Conservation (phyloP, 169 alveolate species). For the Neospora caninum region DNA sequence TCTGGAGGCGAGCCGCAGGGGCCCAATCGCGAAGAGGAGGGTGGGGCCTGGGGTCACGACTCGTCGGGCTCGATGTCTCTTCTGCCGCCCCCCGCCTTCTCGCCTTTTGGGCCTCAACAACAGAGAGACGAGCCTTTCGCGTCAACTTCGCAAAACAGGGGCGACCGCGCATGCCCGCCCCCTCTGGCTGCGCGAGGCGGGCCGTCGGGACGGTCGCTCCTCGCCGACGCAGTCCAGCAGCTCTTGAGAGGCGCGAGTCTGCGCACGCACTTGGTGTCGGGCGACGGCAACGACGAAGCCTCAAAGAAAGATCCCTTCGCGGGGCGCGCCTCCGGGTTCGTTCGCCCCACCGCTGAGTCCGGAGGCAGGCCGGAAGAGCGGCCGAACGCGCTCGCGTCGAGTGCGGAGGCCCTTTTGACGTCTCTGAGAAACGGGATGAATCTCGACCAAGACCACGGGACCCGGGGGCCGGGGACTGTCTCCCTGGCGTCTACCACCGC, state of each 20-base stretch:
- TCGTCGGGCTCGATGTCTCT: not conserved
- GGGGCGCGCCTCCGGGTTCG: not conserved
- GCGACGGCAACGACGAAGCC: too few relatives aligned
- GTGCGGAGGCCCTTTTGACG: not conserved
- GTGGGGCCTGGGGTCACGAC: not conserved
- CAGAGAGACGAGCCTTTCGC: not conserved
- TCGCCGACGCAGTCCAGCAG: not conserved
- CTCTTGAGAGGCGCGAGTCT: not conserved
- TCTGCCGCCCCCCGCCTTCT: not conserved
- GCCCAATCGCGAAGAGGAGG: too few relatives aligned
- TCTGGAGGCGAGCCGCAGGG: too few relatives aligned
- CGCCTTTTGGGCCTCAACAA: not conserved
- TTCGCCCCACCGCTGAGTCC: not conserved
- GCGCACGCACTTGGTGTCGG: too few relatives aligned
- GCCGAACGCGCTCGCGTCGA: not conserved
- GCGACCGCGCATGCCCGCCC: not conserved
- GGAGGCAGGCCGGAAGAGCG: not conserved
- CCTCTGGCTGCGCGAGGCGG: not conserved
- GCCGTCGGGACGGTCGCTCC: not conserved
- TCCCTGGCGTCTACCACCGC: not conserved
- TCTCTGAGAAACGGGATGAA: not conserved
- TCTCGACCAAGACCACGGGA: not conserved
- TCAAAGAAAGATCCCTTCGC: too few relatives aligned
- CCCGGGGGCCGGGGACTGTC: not conserved
- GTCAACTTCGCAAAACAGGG: not conserved